Percentiles rank a stretch among this genome's conserved stretches.
phyloP scores from a whole-genome alignment of 495 filamentous ascomycete species.

The Pseudotulostoma volvatum region DNA sequence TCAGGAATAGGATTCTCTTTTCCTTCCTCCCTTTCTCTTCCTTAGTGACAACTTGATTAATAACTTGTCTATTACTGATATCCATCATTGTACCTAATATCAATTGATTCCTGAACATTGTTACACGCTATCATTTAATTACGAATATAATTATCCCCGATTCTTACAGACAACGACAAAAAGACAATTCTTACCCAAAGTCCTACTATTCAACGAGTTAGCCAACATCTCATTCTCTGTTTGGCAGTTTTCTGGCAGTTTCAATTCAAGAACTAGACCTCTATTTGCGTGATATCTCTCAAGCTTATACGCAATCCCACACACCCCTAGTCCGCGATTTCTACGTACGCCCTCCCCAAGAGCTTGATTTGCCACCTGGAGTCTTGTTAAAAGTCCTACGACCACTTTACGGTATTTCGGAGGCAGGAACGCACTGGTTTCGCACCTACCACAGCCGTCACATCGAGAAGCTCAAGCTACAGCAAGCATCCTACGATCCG shows the following conservation, averaged over 20 bases:
- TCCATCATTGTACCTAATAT: no score
- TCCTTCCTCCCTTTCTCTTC: no score
- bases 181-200: not conserved
- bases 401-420: not conserved
- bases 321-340: slow-evolving; percentile 1
- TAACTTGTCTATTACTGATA: no score
- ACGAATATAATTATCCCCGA: no score
- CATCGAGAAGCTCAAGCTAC: not conserved
- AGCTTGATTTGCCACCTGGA: not conserved
- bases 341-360: not conserved
- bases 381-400: not conserved
- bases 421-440: not conserved
- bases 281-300: slow-evolving; percentile 1
- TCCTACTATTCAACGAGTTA: not conserved
- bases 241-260: slow-evolving; percentile 1
- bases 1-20: no score
- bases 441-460: not conserved
- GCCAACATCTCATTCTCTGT: slow-evolving; percentile 1
- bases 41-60: no score
- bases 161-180: slow-evolving; percentile 1
- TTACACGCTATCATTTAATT: no score
- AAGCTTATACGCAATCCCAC: not conserved
- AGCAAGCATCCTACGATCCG: not conserved
- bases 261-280: not conserved
- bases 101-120: no score